phyloP scores from a whole-genome alignment of 805 yeast species.

The Spathaspora sp. region DNA sequence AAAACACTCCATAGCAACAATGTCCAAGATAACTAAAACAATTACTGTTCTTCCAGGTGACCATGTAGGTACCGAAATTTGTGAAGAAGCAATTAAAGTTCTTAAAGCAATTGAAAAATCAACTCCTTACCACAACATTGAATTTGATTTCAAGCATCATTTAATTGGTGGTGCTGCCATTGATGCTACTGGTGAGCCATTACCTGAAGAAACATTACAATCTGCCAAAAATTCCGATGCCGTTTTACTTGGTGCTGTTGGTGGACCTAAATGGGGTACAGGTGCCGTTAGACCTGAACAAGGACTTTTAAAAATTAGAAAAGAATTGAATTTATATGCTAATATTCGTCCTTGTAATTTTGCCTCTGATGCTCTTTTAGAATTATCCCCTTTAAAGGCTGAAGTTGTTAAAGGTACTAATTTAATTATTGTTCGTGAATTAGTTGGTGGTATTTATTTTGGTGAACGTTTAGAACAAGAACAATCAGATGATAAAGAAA shows the following conservation, averaged over 20 bases:
- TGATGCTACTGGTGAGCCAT: constrained; percentile 92
- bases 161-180: constrained; percentile 98
- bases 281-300: constrained; percentile 96
- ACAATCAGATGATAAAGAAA: constrained; percentile 56
- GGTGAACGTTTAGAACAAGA: constrained; percentile 94
- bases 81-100: constrained; percentile 89
- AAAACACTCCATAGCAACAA: background rate
- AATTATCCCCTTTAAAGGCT: constrained; percentile 82
- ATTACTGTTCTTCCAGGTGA: constrained; percentile 94
- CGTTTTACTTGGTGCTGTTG: constrained; percentile 95
- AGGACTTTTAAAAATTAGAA: constrained; percentile 90
- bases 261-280: constrained; percentile 99
- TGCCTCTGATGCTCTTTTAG: constrained; percentile 77
- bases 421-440: constrained; percentile 90
- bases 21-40: constrained; percentile 42
- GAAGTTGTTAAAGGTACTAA: constrained; percentile 88
- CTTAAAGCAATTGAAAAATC: constrained; percentile 66
- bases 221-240: constrained; percentile 90
- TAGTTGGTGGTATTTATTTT: constrained; percentile 97
- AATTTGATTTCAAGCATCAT: constrained; percentile 77
- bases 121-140: constrained; percentile 38
- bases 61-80: constrained; percentile 91
- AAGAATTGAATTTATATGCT: constrained; percentile 91
- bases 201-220: constrained; percentile 78
- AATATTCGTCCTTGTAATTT: constrained; percentile 96